These are phyloP conservation scores for Trypanosoma platydactyli DNA, from an alignment of 208 protist species.

Conservation along the genomic window DNA sequence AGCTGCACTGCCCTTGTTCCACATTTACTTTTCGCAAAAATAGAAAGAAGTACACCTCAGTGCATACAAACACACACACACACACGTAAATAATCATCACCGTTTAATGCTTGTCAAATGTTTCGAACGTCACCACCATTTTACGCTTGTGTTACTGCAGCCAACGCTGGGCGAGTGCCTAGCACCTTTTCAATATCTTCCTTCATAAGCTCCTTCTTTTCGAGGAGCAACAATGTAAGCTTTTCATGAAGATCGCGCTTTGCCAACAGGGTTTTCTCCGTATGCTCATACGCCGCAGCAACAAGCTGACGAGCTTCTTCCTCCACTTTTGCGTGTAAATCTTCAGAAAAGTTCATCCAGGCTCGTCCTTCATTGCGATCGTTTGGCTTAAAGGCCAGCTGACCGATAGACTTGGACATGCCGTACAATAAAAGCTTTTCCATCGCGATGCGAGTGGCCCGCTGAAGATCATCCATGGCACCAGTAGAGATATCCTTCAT, in stretches of 20 bases:
- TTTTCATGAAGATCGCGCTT: slow-evolving; percentile 73
- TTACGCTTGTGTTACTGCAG: neutral
- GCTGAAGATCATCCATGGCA: slow-evolving; percentile 91
- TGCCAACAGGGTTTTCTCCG: slow-evolving; percentile 62
- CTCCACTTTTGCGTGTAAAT: slow-evolving; percentile 87
- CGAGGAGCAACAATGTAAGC: slow-evolving; percentile 72
- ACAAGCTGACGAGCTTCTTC: slow-evolving; percentile 76
- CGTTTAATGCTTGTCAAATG: neutral
- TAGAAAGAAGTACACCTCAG: no score
- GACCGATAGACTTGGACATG: slow-evolving; percentile 85
- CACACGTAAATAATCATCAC: neutral
- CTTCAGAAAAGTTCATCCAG: slow-evolving; percentile 90
- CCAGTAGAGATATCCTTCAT: slow-evolving; percentile 88
- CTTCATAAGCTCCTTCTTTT: slow-evolving; percentile 87
- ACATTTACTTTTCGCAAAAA: no score
- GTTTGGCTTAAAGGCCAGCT: slow-evolving; percentile 90
- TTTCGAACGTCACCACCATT: no score
- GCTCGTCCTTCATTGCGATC: slow-evolving; percentile 85
- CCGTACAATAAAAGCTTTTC: slow-evolving; percentile 89
- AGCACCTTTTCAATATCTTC: slow-evolving; percentile 80
- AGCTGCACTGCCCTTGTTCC: neutral
- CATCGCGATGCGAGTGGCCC: slow-evolving; percentile 85
- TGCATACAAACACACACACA: slow-evolving; percentile 1
- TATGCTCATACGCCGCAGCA: slow-evolving; percentile 64
- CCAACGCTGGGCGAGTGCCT: slow-evolving; percentile 48